Evolutionary conservation across 805 yeast species (phyloP), one percentile per base, ranked within the genome.

Genomic region (Saccharomycopsis fermentans): DNA sequence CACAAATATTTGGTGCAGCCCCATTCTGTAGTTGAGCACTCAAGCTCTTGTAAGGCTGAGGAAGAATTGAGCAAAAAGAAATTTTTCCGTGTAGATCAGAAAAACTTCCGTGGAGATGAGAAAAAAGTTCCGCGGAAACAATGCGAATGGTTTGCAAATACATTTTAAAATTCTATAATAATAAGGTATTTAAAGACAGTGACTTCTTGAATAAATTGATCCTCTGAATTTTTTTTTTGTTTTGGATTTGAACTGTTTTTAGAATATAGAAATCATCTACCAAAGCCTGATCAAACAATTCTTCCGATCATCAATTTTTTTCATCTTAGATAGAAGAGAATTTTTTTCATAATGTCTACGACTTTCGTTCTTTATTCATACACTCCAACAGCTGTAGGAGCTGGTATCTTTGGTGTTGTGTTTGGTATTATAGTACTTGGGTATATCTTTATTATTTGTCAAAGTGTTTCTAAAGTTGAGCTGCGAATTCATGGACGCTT

Each of bases 371-470:
- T 63, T 5, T 65, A 65, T 47, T 40, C 47, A 5, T 65, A 65
- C 39, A 56, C 40, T 11, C 66, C 67, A 24, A 61, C 56, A n/a
- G 55, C 29, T 53, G 63, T 58, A 26, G 65, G 65, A 8, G 63
- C 63, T 17, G 57, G 59, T 17, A 47, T 61, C 16, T 64, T 64
- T 43, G 48, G 62, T 1, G 54, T 60, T n/a, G 27, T 58, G n/a
- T 65, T 65, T 52, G 17, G 54, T n/a, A 52, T 55, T 1, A 11
- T 58, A 6, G 39, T 50, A 3, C n/a, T 61, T 9, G 26, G 35
- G 8, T 17, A 24, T 6, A 19, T 56, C 16, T 14, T 57, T 6
- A 29, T 55, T 9, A 34, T 34, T 29, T 35, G 17, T 9, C 52
- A 55, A 50, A 36, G 58, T 63, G 4, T 43, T 32, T 62, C 58